These are phyloP conservation scores for Rhodotorula sp. DNA, from an alignment of 1,284 basidiomycete genomes.

Conservation along the genomic window DNA sequence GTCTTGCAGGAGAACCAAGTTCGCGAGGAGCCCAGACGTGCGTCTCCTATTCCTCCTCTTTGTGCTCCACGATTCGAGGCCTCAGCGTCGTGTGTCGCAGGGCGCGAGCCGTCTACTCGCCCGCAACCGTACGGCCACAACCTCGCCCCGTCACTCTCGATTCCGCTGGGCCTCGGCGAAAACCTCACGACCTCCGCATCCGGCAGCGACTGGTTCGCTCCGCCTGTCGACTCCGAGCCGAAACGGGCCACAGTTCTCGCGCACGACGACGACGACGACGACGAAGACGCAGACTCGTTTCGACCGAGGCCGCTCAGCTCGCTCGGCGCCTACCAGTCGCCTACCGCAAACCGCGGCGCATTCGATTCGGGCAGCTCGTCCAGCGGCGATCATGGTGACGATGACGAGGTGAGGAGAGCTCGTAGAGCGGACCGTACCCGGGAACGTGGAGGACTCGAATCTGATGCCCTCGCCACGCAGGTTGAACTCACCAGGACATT, in stretches of 20 bases:
- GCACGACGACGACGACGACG: conserved; percentile 6
- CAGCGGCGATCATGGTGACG: not conserved
- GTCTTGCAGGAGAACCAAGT: no score
- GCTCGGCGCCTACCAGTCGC: not conserved
- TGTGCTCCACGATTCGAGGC: no score
- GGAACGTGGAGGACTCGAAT: not conserved
- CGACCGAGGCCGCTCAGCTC: conserved; percentile 15
- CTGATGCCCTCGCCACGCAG: no score
- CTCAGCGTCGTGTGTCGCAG: no score
- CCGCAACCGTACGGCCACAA: not conserved
- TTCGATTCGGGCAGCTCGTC: not conserved
- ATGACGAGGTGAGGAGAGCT: not conserved
- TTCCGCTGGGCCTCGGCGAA: conserved; percentile 5
- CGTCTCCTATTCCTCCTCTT: no score
- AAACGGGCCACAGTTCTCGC: not conserved
- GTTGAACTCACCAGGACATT: no score
- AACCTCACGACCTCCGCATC: not conserved
- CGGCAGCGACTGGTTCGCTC: conserved; percentile 21
- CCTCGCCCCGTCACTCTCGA: conserved; percentile 27
- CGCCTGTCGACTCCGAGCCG: not conserved
- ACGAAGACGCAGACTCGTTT: not conserved
- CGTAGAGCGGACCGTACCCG: not conserved
- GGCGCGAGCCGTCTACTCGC: no score
- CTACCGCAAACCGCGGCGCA: not conserved
- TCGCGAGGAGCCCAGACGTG: no score